Evolutionary conservation across 2,329 filamentous ascomycete species (phyloP).

Genomic region (Chaetomium strumarium): DNA sequence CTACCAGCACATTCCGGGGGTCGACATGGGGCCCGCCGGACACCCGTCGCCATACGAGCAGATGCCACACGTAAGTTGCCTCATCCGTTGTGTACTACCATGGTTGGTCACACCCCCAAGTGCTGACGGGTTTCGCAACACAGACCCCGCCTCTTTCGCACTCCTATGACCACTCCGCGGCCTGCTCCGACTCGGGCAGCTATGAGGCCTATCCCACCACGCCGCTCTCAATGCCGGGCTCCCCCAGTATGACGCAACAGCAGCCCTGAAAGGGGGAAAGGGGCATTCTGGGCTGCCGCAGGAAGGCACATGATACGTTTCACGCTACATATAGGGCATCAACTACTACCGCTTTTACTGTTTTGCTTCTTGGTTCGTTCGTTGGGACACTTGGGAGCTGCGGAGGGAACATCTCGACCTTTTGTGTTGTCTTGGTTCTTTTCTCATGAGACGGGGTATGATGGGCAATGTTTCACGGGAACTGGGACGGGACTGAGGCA

Average conservation of each 20-base stretch:
- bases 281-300: neutral
- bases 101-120: conserved; percentile 24
- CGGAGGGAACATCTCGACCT: neutral
- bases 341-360: neutral
- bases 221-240: conserved; percentile 66
- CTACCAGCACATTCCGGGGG: conserved; percentile 48
- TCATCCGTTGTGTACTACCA: neutral
- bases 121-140: conserved; percentile 41
- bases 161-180: conserved; percentile 62
- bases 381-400: neutral
- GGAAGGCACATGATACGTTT: conserved; percentile 10
- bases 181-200: conserved; percentile 52
- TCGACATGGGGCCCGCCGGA: conserved; percentile 51
- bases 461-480: neutral
- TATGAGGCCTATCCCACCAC: conserved; percentile 64
- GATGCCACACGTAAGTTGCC: conserved; percentile 66
- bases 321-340: neutral
- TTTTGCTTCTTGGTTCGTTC: neutral
- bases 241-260: conserved; percentile 48
- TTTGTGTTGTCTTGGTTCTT: too few species aligned
- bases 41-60: conserved; percentile 61
- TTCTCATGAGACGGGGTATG: neutral
- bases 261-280: conserved; percentile 3
- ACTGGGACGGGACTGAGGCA: neutral
- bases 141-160: conserved; percentile 75